These are phyloP conservation scores for Saccharomycopsis vini DNA, from an alignment of 805 yeast species.

Conservation along the genomic window DNA sequence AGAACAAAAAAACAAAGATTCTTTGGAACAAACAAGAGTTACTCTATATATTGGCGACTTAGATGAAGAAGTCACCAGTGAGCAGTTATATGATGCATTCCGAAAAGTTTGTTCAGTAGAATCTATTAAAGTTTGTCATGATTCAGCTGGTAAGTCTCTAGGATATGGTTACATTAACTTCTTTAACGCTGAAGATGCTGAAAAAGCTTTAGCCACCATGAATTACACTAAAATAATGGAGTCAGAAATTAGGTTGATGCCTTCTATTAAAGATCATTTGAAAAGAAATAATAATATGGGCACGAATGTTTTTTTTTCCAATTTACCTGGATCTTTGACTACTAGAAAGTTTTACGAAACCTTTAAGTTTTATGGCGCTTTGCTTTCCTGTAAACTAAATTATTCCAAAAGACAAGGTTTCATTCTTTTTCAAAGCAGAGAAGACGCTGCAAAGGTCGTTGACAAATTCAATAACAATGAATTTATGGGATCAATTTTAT, in stretches of 20 bases:
- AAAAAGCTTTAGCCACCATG: constrained; percentile 45
- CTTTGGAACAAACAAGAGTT: constrained; percentile 13
- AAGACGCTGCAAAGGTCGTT: constrained; percentile 30
- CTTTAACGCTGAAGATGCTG: constrained; percentile 40
- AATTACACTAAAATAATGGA: constrained; percentile 37
- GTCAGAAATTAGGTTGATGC: constrained; percentile 47
- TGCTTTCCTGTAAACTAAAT: constrained; percentile 35
- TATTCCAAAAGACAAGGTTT: constrained; percentile 33
- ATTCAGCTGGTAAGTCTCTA: constrained; percentile 42
- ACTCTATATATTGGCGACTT: constrained; percentile 60
- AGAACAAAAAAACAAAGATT: background rate
- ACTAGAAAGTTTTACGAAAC: constrained; percentile 40
- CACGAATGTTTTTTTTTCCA: constrained; percentile 42
- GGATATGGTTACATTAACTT: constrained; percentile 73
- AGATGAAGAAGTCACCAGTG: constrained; percentile 41
- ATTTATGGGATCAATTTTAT: constrained; percentile 26
- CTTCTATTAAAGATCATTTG: constrained; percentile 37
- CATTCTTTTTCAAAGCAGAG: constrained; percentile 29
- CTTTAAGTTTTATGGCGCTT: constrained; percentile 39
- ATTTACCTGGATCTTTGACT: constrained; percentile 32
- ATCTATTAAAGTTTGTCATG: constrained; percentile 56
- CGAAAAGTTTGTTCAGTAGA: constrained; percentile 35
- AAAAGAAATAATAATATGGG: constrained; percentile 36
- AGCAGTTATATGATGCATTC: constrained; percentile 37
- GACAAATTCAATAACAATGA: constrained; percentile 24